Percentiles rank a stretch among this genome's conserved stretches.
Conservation (phyloP, 179 eudicot genomes). For the Spergularia azorica region DNA sequence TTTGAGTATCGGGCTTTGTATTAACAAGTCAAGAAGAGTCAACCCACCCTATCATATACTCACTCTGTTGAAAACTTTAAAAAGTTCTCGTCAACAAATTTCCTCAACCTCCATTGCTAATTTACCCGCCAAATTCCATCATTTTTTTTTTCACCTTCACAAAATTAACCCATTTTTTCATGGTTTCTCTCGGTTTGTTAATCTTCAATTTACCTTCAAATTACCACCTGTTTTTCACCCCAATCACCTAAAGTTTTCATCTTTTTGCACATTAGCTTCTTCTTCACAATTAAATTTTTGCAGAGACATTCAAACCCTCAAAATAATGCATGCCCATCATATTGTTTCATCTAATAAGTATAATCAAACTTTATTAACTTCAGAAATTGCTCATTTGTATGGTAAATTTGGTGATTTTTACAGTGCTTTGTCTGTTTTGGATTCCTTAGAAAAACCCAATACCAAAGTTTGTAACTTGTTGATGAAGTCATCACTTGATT, state of each 20-base stretch:
- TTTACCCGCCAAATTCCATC: background rate
- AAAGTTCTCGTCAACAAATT: background rate
- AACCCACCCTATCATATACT: no score
- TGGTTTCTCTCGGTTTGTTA: constrained; percentile 25
- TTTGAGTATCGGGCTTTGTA: no score
- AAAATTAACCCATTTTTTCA: constrained; percentile 24
- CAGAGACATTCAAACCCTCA: constrained; percentile 36
- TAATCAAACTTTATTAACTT: constrained; percentile 19
- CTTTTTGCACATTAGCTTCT: constrained; percentile 10
- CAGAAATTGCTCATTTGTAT: constrained; percentile 38
- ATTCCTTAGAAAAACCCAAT: constrained; percentile 30
- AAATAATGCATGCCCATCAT: constrained; percentile 37
- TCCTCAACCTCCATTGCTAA: no score
- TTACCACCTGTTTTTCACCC: constrained; percentile 30
- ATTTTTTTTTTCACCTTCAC: background rate
- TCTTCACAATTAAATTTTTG: constrained; percentile 23
- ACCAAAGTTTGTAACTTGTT: constrained; percentile 50
- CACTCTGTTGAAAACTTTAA: no score
- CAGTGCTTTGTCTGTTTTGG: constrained; percentile 32
- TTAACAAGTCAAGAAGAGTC: no score
- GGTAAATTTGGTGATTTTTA: constrained; percentile 36
- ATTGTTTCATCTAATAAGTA: constrained; percentile 29
- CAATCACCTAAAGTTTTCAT: constrained; percentile 32
- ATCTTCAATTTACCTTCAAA: constrained; percentile 17
- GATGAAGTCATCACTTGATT: constrained; percentile 42